These are phyloP conservation scores for Cenchrus americanus DNA, from an alignment of 176 grass and related monocot species.

Conservation along the genomic window DNA sequence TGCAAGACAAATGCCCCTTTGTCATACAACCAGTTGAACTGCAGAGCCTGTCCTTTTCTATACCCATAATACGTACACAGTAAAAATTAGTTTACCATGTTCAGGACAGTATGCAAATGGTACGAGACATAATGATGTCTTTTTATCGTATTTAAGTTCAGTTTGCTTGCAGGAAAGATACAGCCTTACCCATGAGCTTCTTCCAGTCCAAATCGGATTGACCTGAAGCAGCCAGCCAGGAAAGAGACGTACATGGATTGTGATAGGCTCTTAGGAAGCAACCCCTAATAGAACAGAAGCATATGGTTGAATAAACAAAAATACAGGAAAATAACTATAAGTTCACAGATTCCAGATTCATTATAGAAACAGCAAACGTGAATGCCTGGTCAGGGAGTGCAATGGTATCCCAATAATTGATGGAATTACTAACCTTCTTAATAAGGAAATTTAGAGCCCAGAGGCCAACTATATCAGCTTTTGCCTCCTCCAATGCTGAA, in stretches of 20 bases:
- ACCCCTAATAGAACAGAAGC: constrained; percentile 53
- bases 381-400: neutral
- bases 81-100: neutral
- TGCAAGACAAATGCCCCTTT: constrained; percentile 88
- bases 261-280: constrained; percentile 80
- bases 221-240: constrained; percentile 88
- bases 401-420: constrained; percentile 1
- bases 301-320: neutral
- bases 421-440: constrained; percentile 65
- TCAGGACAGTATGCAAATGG: neutral
- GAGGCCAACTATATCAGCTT: constrained; percentile 98
- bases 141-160: neutral
- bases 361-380: constrained; percentile 19
- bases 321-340: neutral
- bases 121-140: neutral
- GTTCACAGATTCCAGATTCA: constrained; percentile 5
- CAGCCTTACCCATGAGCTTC: constrained; percentile 90
- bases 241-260: constrained; percentile 98
- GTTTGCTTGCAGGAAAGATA: constrained; percentile 27
- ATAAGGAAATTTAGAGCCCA: constrained; percentile 97
- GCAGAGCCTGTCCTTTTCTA: constrained; percentile 93
- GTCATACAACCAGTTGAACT: constrained; percentile 97
- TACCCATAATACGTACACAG: neutral
- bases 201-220: constrained; percentile 86
- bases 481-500: constrained; percentile 94